Evolutionary conservation across 73 alveolate genomes (phyloP), one percentile per base, ranked within the genome.

Genomic region (Blepharisma stoltei): DNA sequence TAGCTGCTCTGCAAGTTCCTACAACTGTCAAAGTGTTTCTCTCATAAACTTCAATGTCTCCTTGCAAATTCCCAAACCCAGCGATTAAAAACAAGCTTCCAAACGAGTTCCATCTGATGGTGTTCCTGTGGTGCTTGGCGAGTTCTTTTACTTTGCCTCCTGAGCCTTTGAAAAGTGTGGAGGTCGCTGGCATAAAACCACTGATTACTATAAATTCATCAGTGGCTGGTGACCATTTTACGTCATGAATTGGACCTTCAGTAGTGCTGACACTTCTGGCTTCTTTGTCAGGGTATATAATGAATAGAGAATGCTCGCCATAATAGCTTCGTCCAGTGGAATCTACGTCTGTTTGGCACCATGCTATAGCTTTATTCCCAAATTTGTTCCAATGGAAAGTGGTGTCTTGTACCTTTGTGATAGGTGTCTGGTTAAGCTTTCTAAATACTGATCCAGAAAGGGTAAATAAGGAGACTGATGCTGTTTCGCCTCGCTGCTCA

Each of bases 201-300:
- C 82, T 7, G 45, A 47, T 54, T 0, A 73, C 81, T 9, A 73
- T 25, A 55, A 73, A 73, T 11, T 47, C 82, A 27, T 54, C 46
- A 4, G 20, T 25, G 20, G 54, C 81, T 21, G 82, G 78, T 7
- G 21, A 14, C 81, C 82, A 73, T 37, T 54, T 47, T 9, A 55
- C 81, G 44, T 73, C 82, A 73, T 73, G 82, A 14, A 73, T 47
- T 23, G 82, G 82, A 14, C 82, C 82, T 55, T 73, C 82, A 21
- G 81, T 47, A n/a, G 81, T 55, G n/a, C 20, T 27, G 18, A 73
- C 81, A 7, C 18, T 25, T 55, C 44, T 25, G 50, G 44, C 47
- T 14, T 25, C 44, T 9, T 2, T n/a, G 3, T 69, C 79, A 14
- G 32, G 41, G 14, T 18, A 14, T 18, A 11, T 9, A 14, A 38